These are phyloP conservation scores for Metschnikowia aberdeeniae DNA, from an alignment of 805 yeast genomes.

Conservation along the genomic window DNA sequence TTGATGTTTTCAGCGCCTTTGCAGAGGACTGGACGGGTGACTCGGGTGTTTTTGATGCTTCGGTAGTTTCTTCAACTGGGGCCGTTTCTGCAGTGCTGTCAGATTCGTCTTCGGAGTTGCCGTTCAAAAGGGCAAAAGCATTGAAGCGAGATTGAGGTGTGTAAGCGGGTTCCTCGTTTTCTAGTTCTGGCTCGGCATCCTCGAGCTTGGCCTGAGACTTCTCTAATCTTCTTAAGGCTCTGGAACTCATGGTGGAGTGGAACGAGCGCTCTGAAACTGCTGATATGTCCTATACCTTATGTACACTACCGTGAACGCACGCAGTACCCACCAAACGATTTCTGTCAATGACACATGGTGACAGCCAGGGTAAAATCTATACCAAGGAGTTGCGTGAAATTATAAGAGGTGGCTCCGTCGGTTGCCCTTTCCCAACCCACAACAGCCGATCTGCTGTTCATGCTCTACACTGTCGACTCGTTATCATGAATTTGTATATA, in stretches of 20 bases:
- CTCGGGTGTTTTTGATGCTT: background rate
- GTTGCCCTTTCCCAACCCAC: too few species aligned
- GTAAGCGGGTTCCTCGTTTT: slow-evolving; percentile 11
- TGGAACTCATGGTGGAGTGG: slow-evolving; percentile 21
- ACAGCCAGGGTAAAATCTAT: too few species aligned
- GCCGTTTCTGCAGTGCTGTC: slow-evolving; percentile 10
- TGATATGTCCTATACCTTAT: too few species aligned
- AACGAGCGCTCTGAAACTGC: background rate
- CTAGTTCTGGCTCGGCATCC: slow-evolving; percentile 12
- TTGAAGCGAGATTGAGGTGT: slow-evolving; percentile 24
- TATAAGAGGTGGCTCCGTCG: too few species aligned
- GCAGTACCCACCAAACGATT: too few species aligned
- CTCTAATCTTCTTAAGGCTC: slow-evolving; percentile 24
- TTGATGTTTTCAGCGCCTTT: slow-evolving; percentile 9
- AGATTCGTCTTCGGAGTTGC: slow-evolving; percentile 15
- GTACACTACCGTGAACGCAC: too few species aligned
- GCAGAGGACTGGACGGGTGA: background rate
- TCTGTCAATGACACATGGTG: too few species aligned
- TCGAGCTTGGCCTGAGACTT: slow-evolving; percentile 18
- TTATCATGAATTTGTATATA: background rate
- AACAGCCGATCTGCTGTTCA: background rate
- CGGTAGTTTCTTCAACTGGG: background rate
- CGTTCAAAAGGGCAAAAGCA: slow-evolving; percentile 42
- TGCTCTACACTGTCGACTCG: background rate
- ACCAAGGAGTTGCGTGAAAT: too few species aligned